Evolutionary conservation across 441 rosid genomes (phyloP).

Genomic region (Pelargonium citronellum): DNA sequence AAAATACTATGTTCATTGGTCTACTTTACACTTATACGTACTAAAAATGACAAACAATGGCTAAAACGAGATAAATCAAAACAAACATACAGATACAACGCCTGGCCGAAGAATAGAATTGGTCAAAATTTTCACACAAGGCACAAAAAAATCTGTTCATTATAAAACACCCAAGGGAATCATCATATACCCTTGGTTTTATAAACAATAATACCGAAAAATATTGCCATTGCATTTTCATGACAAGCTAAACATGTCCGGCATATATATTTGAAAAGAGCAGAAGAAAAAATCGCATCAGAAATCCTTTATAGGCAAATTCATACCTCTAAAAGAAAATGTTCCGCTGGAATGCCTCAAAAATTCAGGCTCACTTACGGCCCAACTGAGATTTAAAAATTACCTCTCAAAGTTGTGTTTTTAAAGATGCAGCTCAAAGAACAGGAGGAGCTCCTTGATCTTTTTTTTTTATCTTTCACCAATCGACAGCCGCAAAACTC

Average conservation of each 20-base stretch:
- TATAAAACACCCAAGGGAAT: no score
- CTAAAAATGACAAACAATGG: no score
- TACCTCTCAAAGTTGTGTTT: conserved; percentile 3
- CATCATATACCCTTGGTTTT: no score
- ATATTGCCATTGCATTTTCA: no score
- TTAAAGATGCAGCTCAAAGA: not conserved
- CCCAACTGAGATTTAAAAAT: conserved; percentile 20
- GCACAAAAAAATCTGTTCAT: no score
- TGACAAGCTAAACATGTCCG: not conserved
- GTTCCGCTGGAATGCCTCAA: conserved; percentile 33
- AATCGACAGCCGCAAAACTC: conserved; percentile 12
- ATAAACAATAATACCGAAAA: no score
- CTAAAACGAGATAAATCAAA: no score
- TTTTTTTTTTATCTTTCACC: conserved; percentile 12
- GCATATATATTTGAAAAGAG: not conserved
- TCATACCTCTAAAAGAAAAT: conserved; percentile 25
- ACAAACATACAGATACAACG: no score
- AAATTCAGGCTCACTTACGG: conserved; percentile 38
- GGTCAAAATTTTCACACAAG: no score
- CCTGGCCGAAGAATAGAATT: no score
- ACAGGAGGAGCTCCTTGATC: not conserved
- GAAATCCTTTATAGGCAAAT: conserved; percentile 22
- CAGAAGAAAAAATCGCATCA: conserved; percentile 14
- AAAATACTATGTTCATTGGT: no score
- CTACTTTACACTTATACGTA: no score